Evolutionary conservation across 306 rosid species (phyloP).

Genomic region (Dalbergia cultrata): DNA sequence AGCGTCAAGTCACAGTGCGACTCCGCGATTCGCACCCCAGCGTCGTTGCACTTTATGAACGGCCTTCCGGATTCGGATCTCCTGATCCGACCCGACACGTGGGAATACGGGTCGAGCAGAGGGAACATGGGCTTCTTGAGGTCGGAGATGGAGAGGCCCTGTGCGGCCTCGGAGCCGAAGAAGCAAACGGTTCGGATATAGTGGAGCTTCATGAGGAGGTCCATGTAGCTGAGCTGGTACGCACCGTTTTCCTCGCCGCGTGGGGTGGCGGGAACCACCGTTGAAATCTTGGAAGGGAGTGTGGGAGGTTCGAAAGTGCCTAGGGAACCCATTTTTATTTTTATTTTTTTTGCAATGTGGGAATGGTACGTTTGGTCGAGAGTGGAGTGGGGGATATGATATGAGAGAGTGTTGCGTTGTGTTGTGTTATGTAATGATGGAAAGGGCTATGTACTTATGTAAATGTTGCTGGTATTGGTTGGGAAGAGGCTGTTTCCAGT

Average conservation of each 20-base stretch:
- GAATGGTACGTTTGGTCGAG: no score
- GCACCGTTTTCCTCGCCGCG: slow-evolving; percentile 46
- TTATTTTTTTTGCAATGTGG: no score
- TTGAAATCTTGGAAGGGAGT: slow-evolving; percentile 51
- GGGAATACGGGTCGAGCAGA: slow-evolving; percentile 53
- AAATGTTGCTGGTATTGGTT: no score
- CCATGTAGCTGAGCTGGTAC: slow-evolving; percentile 62
- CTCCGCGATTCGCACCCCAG: slow-evolving; percentile 77
- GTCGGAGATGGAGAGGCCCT: slow-evolving; percentile 56
- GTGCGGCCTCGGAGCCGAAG: slow-evolving; percentile 60
- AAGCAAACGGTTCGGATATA: slow-evolving; percentile 69
- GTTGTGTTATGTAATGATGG: no score
- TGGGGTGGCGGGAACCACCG: slow-evolving; percentile 76
- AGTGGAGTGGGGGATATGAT: no score
- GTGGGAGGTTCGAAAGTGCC: slow-evolving; percentile 20
- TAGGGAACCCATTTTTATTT: slow-evolving; percentile 51
- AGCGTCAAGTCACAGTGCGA: slow-evolving; percentile 56
- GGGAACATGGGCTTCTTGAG: slow-evolving; percentile 73
- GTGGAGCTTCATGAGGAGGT: slow-evolving; percentile 75
- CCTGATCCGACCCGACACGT: slow-evolving; percentile 71
- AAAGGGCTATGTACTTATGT: no score
- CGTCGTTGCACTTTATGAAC: slow-evolving; percentile 78
- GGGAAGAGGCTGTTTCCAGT: background rate
- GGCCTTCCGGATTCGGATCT: slow-evolving; percentile 56
- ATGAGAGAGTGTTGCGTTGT: no score